Base-by-base conservation (phyloP, 2,329 filamentous ascomycete species). In the Geosmithia putterillii region DNA sequence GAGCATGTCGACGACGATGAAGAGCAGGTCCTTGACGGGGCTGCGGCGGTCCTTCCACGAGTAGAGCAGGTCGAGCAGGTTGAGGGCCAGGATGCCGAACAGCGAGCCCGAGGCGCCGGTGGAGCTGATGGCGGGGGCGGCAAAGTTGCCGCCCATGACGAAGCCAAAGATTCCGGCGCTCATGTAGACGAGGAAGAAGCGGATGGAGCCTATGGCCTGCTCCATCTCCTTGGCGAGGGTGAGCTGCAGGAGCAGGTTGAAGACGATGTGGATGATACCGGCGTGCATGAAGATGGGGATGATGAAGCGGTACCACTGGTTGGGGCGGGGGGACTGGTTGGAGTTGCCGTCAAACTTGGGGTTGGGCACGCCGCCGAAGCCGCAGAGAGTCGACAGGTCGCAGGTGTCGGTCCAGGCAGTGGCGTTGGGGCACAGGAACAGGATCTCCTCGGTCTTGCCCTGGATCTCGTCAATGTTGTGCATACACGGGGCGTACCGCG, bases 251-350 rank as follows among this genome's bases (percentile, higher is more conserved):
- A 96, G 73, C 64, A 98, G 73, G 63, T 98, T 98, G 73, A 96
- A 95, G 15, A 79, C 86, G 46, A 98, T 95, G 58, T 98, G 92
- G 48, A 98, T 82, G 44, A 98, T 65, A 14, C 92, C 92, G 2
- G 87, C 88, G 56, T 98, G 92, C 54, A 98, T 69, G 66, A 98
- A 98, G 48, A 98, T 95, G 35, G 92, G 90, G 2, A 83, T 68
- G 56, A 98, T 95, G 67, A 98, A 96, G 47, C 92, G 84, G 64
- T 77, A 98, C 92, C 92, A 98, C 61, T 98, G 92, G 21, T 96
- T 81, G 1, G 92, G 92, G 47, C 77, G 72, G 2, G 82, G 71
- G 9, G 49, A 64, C 53, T 74, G 68, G 44, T 66, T 51, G 22
- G 60, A 56, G 44, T 71, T 57, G 43, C 66, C 68, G 18, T 81